Base-by-base conservation (phyloP, 208 protist genomes). In the Acanthamoeba lenticulata region DNA sequence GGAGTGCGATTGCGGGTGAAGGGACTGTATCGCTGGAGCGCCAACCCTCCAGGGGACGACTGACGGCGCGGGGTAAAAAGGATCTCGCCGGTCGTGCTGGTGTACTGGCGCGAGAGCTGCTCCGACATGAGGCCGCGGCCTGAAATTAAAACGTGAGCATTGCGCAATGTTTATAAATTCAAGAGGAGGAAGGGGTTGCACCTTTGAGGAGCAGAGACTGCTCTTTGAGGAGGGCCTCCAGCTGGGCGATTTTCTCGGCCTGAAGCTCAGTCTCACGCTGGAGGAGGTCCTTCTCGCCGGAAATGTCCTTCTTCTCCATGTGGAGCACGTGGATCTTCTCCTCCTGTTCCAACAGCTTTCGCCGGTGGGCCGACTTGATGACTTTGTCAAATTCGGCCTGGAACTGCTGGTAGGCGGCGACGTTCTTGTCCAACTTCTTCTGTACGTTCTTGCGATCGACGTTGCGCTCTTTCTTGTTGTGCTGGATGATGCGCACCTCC, bases 161-260 rank as follows among this genome's bases (percentile, higher is more conserved):
- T n/a, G n/a, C n/a, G n/a, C n/a, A n/a, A n/a, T n/a, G n/a, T n/a
- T n/a, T n/a, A n/a, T n/a, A n/a, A n/a, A n/a, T n/a, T n/a, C n/a
- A n/a, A n/a, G n/a, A n/a, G n/a, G 29, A 85, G 81, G 42, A 1
- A 44, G 34, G 17, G 19, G 34, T 45, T 2, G 44, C 36, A 90
- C 83, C 83, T 90, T 90, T 90, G 83, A 90, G 83, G 24, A 69
- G 45, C 6, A 90, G 47, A 21, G 55, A 90, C 36, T 90, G 83
- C 11, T 90, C 49, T 15, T 69, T 60, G 32, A 90, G 52, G 13
- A 90, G 38, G 5, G 45, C 55, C 38, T 90, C 83, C 29, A 90
- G 19, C 40, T 90, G 52, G 15, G 29, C 40, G 52, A 90, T 90
- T 34, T 69, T 60, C 34, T 90, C 52, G 6, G 29, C 52, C 83